Conservation (phyloP, 192 early-diverging fungal genomes). For the Coemansia sp. region DNA sequence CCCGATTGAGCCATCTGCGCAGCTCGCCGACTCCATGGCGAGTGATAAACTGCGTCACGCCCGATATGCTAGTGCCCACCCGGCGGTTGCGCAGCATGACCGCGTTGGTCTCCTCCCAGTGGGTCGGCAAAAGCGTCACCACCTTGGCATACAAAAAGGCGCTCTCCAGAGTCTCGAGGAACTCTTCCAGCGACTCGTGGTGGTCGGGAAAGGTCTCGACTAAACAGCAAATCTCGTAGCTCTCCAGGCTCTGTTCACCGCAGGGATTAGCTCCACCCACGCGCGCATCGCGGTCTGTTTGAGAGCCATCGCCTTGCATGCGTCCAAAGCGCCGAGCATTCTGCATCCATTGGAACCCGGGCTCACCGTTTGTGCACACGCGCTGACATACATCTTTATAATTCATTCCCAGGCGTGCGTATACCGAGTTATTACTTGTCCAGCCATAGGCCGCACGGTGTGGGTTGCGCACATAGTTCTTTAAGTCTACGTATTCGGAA, state of each 20-base stretch:
- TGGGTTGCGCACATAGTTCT: constrained; percentile 52
- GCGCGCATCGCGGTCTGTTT: constrained; percentile 22
- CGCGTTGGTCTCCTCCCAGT: constrained; percentile 46
- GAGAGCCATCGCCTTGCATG: constrained; percentile 25
- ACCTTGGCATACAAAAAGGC: constrained; percentile 54
- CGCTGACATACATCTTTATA: constrained; percentile 29
- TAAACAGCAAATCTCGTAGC: constrained; percentile 50
- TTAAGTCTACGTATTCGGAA: constrained; percentile 49
- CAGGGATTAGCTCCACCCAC: constrained; percentile 51
- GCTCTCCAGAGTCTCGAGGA: constrained; percentile 41
- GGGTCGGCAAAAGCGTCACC: constrained; percentile 45
- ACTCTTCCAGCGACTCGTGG: constrained; percentile 34
- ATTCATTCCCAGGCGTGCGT: constrained; percentile 43
- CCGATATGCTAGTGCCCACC: constrained; percentile 49
- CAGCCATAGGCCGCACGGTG: constrained; percentile 47
- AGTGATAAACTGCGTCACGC: constrained; percentile 49
- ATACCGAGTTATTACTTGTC: constrained; percentile 55
- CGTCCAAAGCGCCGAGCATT: constrained; percentile 40
- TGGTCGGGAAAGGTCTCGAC: constrained; percentile 49
- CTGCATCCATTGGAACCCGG: constrained; percentile 51
- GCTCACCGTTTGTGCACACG: constrained; percentile 45
- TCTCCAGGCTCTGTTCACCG: constrained; percentile 49
- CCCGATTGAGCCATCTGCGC: constrained; percentile 30
- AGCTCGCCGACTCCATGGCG: constrained; percentile 22
- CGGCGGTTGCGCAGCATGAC: constrained; percentile 52